phyloP scores from a whole-genome alignment of 2,329 filamentous ascomycete species.

The Nothophoma quercina region DNA sequence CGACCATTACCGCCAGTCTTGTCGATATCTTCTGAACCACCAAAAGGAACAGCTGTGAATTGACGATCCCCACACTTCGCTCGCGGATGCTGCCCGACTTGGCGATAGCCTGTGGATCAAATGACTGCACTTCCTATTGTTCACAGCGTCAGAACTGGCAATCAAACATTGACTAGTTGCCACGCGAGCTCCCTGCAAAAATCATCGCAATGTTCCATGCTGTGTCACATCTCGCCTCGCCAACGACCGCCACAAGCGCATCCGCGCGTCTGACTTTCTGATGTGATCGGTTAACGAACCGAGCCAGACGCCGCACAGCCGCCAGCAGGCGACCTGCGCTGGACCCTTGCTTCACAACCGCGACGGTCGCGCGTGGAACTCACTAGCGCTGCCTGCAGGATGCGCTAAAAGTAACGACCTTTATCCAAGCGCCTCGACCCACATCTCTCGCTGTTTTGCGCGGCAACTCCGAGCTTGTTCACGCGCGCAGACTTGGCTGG shows the following conservation, averaged over 20 bases:
- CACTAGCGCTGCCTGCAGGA: conserved; percentile 10
- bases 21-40: neutral
- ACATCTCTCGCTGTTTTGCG: conserved; percentile 1
- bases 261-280: conserved; percentile 4
- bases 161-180: neutral
- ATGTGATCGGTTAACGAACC: conserved; percentile 14
- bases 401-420: conserved; percentile 4
- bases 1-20: neutral
- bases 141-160: neutral
- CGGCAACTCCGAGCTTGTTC: conserved; percentile 1
- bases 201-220: neutral
- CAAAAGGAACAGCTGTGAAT: neutral
- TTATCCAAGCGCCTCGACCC: conserved; percentile 6
- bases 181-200: conserved; percentile 2
- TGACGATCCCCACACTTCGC: neutral
- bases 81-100: conserved; percentile 2
- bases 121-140: neutral
- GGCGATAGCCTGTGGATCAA: neutral
- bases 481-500: neutral
- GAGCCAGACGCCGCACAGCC: conserved; percentile 17
- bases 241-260: conserved; percentile 5
- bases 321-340: conserved; percentile 7
- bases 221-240: conserved; percentile 7
- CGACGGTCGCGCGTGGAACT: conserved; percentile 8
- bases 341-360: conserved; percentile 9